Evolutionary conservation across 352 stramenopile species (phyloP).

Genomic region (Globisporangium abappressorium): DNA sequence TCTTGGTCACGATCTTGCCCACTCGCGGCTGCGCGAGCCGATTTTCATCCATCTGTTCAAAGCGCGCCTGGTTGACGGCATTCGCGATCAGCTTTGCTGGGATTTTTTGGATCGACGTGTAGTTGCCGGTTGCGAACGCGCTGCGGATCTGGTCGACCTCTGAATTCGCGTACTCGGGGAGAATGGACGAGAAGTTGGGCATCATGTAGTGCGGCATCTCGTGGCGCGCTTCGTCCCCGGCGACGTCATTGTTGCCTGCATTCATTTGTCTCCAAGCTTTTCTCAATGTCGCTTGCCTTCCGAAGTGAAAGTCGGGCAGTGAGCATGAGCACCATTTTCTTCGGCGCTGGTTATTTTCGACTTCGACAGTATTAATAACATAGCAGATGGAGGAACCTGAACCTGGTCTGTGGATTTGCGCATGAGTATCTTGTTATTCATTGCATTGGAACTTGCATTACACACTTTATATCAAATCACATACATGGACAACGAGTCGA

Average conservation of each 20-base stretch:
- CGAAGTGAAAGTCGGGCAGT: not conserved
- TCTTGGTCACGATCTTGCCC: conserved; percentile 56
- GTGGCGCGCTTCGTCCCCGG: not conserved
- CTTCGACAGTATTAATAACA: not conserved
- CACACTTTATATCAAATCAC: conserved; percentile 8
- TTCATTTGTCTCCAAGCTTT: conserved; percentile 9
- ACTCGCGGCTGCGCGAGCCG: conserved; percentile 34
- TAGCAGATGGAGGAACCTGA: not conserved
- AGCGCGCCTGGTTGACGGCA: conserved; percentile 58
- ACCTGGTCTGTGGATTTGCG: not conserved
- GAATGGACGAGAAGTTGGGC: conserved; percentile 78
- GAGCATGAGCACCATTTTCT: not conserved
- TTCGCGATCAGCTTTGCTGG: conserved; percentile 48
- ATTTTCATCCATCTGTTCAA: conserved; percentile 81
- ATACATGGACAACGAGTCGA: conserved; percentile 5
- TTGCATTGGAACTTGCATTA: conserved; percentile 1
- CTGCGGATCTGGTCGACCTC: conserved; percentile 76
- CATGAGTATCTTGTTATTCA: conserved; percentile 6
- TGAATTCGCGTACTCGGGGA: conserved; percentile 77
- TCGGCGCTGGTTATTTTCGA: not conserved
- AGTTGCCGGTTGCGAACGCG: conserved; percentile 66
- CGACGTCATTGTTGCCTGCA: conserved; percentile 12
- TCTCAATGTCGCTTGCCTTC: not conserved
- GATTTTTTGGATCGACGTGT: conserved; percentile 66
- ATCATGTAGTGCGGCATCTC: conserved; percentile 74